These are phyloP conservation scores for Aegilops umbellulata DNA, from an alignment of 176 grass and related monocot species.

Conservation along the genomic window DNA sequence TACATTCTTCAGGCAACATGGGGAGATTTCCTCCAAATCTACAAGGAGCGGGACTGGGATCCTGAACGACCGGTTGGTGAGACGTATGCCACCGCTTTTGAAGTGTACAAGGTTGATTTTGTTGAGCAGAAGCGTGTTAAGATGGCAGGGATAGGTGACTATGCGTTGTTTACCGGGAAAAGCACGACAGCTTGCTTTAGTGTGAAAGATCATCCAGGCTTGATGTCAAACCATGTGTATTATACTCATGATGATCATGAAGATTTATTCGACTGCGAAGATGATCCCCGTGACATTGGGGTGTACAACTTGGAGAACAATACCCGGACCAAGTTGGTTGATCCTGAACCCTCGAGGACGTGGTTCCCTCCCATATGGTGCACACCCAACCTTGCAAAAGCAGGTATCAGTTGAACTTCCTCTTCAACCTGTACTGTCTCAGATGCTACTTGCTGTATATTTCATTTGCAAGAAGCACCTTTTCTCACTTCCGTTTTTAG, in stretches of 20 bases:
- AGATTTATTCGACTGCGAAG: neutral
- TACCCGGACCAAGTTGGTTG: neutral
- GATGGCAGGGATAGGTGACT: neutral
- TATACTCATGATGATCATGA: neutral
- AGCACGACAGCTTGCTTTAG: neutral
- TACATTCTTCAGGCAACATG: neutral
- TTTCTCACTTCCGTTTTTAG: no score
- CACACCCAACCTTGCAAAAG: neutral
- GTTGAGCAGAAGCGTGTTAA: neutral
- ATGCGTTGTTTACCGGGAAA: neutral
- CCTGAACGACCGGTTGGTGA: neutral
- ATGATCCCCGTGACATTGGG: neutral
- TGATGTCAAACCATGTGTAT: neutral
- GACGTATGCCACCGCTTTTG: neutral
- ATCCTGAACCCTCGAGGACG: conserved; percentile 2
- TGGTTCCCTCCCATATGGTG: neutral
- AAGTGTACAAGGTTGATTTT: neutral
- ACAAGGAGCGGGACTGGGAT: neutral
- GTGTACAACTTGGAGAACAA: neutral
- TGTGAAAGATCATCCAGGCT: neutral
- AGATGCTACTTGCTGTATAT: no score
- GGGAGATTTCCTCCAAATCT: neutral
- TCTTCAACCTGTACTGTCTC: no score
- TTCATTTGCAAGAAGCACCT: no score
- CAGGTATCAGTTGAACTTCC: no score